Evolutionary conservation across 2,329 filamentous ascomycete genomes (phyloP).

Genomic region (Claviceps pazoutovae): DNA sequence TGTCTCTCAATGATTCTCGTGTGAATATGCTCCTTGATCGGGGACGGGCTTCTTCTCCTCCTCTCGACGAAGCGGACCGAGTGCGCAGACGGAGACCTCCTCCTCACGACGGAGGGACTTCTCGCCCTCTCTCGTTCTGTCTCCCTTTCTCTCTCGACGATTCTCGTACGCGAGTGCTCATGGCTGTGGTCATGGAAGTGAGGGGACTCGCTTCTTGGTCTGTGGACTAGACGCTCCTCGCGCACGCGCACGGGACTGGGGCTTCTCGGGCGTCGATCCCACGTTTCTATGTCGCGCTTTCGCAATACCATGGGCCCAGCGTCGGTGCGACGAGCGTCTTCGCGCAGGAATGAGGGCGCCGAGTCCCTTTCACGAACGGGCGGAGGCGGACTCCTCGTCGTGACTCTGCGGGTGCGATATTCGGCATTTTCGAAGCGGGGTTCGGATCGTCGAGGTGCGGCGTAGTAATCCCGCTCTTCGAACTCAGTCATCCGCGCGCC

Average conservation of each 20-base stretch:
- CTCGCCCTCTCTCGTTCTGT: conserved; percentile 25
- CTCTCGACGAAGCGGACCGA: conserved; percentile 26
- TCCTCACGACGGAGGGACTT: conserved; percentile 22
- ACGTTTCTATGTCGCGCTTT: conserved; percentile 39
- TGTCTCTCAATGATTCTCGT: conserved; percentile 36
- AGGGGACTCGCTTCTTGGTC: conserved; percentile 29
- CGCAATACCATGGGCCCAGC: conserved; percentile 40
- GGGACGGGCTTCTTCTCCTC: conserved; percentile 23
- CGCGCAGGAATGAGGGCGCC: conserved; percentile 37
- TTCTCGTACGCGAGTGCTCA: conserved; percentile 21
- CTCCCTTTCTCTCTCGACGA: conserved; percentile 28
- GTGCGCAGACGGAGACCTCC: conserved; percentile 13
- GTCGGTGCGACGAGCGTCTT: conserved; percentile 33
- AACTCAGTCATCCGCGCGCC: conserved; percentile 21
- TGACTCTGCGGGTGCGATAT: conserved; percentile 11
- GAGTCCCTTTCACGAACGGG: conserved; percentile 25
- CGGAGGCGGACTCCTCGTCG: conserved; percentile 13
- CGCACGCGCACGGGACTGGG: conserved; percentile 28
- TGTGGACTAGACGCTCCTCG: conserved; percentile 29
- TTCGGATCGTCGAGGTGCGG: conserved; percentile 21
- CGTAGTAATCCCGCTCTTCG: conserved; percentile 32
- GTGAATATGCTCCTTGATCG: conserved; percentile 32
- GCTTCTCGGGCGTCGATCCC: conserved; percentile 33
- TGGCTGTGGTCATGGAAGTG: conserved; percentile 16
- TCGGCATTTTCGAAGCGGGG: conserved; percentile 14